These are phyloP conservation scores for Phylloporus sp. DNA, from an alignment of 768 basidiomycete species.

Conservation along the genomic window DNA sequence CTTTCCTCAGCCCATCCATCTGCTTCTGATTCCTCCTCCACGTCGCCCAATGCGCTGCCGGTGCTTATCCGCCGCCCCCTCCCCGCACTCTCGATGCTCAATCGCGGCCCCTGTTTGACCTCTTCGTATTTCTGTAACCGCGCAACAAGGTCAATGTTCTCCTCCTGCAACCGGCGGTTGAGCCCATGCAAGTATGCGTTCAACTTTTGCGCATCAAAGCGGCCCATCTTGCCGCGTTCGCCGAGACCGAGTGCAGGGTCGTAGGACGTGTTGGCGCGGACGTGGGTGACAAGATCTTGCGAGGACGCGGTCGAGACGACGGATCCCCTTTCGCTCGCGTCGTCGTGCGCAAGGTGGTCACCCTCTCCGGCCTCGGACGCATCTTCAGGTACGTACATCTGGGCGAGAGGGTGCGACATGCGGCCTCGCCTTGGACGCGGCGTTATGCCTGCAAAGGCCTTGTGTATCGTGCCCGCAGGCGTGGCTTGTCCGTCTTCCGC, in stretches of 20 bases:
- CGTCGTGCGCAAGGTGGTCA: constrained; percentile 35
- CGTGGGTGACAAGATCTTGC: constrained; percentile 79
- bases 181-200: constrained; percentile 84
- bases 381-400: constrained; percentile 40
- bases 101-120: constrained; percentile 29
- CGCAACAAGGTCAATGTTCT: constrained; percentile 67
- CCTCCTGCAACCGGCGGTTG: constrained; percentile 79
- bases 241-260: constrained; percentile 79
- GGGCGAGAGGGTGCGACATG: constrained; percentile 67
- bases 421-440: constrained; percentile 51
- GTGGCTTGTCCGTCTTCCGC: constrained; percentile 31
- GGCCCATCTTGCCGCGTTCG: constrained; percentile 61
- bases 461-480: constrained; percentile 37
- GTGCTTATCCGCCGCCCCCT: constrained; percentile 49
- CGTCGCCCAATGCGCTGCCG: constrained; percentile 52
- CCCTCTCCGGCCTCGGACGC: constrained; percentile 30
- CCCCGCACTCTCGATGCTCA: constrained; percentile 28
- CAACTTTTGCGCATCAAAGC: constrained; percentile 82
- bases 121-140: constrained; percentile 55
- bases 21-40: constrained; percentile 57
- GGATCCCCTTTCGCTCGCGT: constrained; percentile 54
- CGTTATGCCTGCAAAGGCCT: constrained; percentile 62
- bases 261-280: constrained; percentile 81
- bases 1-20: constrained; percentile 75
- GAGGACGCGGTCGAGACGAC: constrained; percentile 83